Evolutionary conservation across 805 yeast genomes (phyloP).

Genomic region (Metschnikowia similis): DNA sequence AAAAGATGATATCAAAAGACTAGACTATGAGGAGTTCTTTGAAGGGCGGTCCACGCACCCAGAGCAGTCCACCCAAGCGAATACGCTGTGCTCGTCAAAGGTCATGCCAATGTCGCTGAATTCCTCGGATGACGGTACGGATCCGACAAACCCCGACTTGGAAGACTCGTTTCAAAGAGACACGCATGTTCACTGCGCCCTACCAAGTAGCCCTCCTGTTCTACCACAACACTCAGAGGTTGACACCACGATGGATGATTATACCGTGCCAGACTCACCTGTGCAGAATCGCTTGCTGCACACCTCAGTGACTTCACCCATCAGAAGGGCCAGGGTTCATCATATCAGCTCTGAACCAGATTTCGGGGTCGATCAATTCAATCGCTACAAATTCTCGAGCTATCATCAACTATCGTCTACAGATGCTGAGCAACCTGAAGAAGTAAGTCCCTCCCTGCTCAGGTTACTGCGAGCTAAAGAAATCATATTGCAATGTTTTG

Average conservation of each 20-base stretch:
- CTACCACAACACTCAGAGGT: slow-evolving; percentile 30
- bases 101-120: not conserved
- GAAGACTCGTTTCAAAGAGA: not conserved
- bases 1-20: slow-evolving; percentile 35
- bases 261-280: slow-evolving; percentile 28
- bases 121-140: slow-evolving; percentile 2
- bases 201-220: slow-evolving; percentile 40
- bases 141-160: slow-evolving; percentile 7
- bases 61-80: not conserved
- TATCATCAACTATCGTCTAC: slow-evolving; percentile 29
- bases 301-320: slow-evolving; percentile 5
- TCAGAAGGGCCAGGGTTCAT: not conserved
- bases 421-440: slow-evolving; percentile 22
- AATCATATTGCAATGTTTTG: slow-evolving; percentile 44
- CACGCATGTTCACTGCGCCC: not conserved
- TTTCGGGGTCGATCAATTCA: slow-evolving; percentile 50
- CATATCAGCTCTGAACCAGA: slow-evolving; percentile 36
- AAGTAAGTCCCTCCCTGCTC: slow-evolving; percentile 4
- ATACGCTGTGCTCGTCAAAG: not conserved
- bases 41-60: not conserved
- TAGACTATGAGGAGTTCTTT: slow-evolving; percentile 19
- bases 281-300: slow-evolving; percentile 7
- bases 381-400: slow-evolving; percentile 31
- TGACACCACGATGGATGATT: slow-evolving; percentile 24
- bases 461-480: slow-evolving; percentile 31